These are phyloP conservation scores for Calonectria pseudoreteaudii DNA, from an alignment of 2,329 filamentous ascomycete genomes.

Conservation along the genomic window DNA sequence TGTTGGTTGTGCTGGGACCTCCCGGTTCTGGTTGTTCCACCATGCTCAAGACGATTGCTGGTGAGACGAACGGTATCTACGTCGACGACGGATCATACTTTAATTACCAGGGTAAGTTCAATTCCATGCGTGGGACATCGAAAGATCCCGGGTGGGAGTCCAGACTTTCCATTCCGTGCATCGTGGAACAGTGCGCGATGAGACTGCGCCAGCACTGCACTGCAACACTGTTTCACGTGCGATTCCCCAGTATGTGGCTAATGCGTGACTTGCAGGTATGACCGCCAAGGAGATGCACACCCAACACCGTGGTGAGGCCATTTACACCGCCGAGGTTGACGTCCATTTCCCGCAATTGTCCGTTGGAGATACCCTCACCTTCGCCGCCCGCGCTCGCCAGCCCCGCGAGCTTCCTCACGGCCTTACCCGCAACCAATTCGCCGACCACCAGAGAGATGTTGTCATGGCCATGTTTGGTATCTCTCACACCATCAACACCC, in stretches of 20 bases:
- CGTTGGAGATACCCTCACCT: slow-evolving; percentile 83
- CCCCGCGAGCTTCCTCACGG: slow-evolving; percentile 72
- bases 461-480: slow-evolving; percentile 83
- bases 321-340: slow-evolving; percentile 88
- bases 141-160: slow-evolving; percentile 7
- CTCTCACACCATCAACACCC: slow-evolving; percentile 77
- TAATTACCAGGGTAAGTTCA: slow-evolving; percentile 78
- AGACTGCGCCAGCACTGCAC: not conserved
- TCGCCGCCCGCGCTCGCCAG: slow-evolving; percentile 78
- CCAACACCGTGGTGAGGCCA: slow-evolving; percentile 84
- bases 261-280: slow-evolving; percentile 59
- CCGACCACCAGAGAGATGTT: slow-evolving; percentile 75
- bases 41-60: slow-evolving; percentile 85
- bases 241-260: slow-evolving; percentile 14
- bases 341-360: slow-evolving; percentile 83
- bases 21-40: slow-evolving; percentile 84
- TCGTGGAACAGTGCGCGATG: not conserved
- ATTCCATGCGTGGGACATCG: not conserved
- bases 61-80: slow-evolving; percentile 84
- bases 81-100: slow-evolving; percentile 78
- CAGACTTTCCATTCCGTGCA: not conserved
- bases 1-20: slow-evolving; percentile 80
- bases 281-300: slow-evolving; percentile 80
- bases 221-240: slow-evolving; percentile 2
- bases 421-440: slow-evolving; percentile 64